Evolutionary conservation across 2,329 filamentous ascomycete species (phyloP).

Genomic region (Nemania sp.): DNA sequence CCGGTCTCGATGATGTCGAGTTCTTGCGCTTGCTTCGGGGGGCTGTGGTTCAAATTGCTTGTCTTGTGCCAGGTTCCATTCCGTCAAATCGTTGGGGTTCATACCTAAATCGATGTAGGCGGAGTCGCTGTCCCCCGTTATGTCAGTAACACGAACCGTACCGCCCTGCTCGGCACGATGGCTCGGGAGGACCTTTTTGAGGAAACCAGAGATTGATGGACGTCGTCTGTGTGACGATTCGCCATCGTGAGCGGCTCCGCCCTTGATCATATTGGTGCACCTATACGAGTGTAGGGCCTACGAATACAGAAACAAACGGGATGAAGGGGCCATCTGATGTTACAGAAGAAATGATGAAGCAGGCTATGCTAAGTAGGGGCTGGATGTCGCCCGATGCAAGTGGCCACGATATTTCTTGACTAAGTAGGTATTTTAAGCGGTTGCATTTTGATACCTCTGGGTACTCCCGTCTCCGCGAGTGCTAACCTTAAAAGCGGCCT

Average conservation of each 20-base stretch:
- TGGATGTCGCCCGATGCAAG: too few relatives aligned
- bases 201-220: slow-evolving; percentile 55
- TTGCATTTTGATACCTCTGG: background rate
- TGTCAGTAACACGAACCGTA: slow-evolving; percentile 54
- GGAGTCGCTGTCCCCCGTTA: slow-evolving; percentile 40
- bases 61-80: slow-evolving; percentile 48
- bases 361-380: too few relatives aligned
- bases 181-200: slow-evolving; percentile 62
- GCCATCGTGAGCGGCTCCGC: slow-evolving; percentile 20
- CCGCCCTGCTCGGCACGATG: slow-evolving; percentile 64
- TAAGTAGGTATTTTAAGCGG: background rate
- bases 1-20: slow-evolving; percentile 29
- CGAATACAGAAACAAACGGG: slow-evolving; percentile 18
- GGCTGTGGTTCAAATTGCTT: slow-evolving; percentile 2
- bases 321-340: slow-evolving; percentile 17
- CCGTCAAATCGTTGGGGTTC: slow-evolving; percentile 46
- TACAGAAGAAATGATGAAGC: slow-evolving; percentile 29
- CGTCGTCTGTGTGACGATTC: slow-evolving; percentile 38
- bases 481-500: background rate
- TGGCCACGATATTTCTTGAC: background rate
- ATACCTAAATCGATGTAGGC: slow-evolving; percentile 42
- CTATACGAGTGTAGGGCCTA: background rate
- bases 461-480: background rate
- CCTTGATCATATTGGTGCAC: slow-evolving; percentile 33
- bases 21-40: background rate